phyloP scores from a whole-genome alignment of 2,329 filamentous ascomycete genomes.

The Capronia coronata region DNA sequence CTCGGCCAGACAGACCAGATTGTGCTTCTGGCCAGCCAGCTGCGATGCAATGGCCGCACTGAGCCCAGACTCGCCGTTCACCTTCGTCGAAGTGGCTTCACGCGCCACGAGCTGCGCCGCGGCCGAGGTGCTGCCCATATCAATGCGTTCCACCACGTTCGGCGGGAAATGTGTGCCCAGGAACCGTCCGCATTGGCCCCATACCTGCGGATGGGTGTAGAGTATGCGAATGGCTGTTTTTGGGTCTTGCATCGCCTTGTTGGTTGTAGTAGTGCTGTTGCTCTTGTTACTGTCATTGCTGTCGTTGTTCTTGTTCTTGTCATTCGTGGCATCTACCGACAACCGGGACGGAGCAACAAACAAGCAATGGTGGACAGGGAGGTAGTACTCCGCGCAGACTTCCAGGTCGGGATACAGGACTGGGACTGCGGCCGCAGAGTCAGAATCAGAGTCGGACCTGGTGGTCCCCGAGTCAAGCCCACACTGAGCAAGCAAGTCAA shows the following conservation, averaged over 20 bases:
- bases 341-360: slow-evolving; percentile 46
- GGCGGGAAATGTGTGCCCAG: slow-evolving; percentile 42
- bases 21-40: slow-evolving; percentile 63
- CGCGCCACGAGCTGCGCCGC: slow-evolving; percentile 67
- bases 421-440: too few species aligned
- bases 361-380: slow-evolving; percentile 83
- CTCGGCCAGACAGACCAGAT: slow-evolving; percentile 58
- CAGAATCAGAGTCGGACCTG: neutral
- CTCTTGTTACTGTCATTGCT: neutral
- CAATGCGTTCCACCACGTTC: slow-evolving; percentile 57
- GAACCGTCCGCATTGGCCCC: slow-evolving; percentile 80
- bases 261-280: neutral
- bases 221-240: slow-evolving; percentile 58
- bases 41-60: slow-evolving; percentile 73
- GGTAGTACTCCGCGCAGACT: slow-evolving; percentile 77
- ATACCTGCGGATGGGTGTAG: slow-evolving; percentile 92
- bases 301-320: neutral
- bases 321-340: too few species aligned
- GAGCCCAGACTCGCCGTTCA: slow-evolving; percentile 14
- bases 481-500: slow-evolving; percentile 80
- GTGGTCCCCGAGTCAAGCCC: slow-evolving; percentile 30
- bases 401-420: slow-evolving; percentile 59
- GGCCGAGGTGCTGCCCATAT: slow-evolving; percentile 77
- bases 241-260: neutral
- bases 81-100: slow-evolving; percentile 36